Percentiles rank a stretch among this genome's conserved stretches.
phyloP scores from a whole-genome alignment of 306 rosid species.

The Rosa multiflora region DNA sequence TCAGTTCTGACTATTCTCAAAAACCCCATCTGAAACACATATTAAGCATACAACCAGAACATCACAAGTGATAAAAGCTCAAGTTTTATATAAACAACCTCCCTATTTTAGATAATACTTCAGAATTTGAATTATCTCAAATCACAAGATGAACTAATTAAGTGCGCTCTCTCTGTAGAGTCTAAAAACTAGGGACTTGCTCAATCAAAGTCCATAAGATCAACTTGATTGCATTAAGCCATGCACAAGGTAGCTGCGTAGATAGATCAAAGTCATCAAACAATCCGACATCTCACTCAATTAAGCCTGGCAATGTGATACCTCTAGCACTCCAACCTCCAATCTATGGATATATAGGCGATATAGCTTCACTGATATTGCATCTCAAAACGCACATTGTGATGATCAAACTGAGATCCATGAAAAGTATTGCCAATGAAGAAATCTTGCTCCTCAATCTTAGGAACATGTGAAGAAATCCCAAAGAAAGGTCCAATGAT shows the following conservation, averaged over 20 bases:
- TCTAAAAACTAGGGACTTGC: constrained; percentile 45
- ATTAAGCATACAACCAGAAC: constrained; percentile 35
- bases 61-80: constrained; percentile 40
- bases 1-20: constrained; percentile 25
- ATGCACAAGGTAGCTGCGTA: constrained; percentile 20
- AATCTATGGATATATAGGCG: not conserved
- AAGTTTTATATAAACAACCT: constrained; percentile 27
- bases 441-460: constrained; percentile 50
- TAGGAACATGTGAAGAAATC: constrained; percentile 51
- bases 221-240: constrained; percentile 43
- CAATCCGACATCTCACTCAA: constrained; percentile 39
- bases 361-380: constrained; percentile 45
- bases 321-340: constrained; percentile 23
- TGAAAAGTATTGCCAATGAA: constrained; percentile 41
- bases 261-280: constrained; percentile 2
- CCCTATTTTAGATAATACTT: constrained; percentile 27
- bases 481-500: constrained; percentile 46
- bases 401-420: constrained; percentile 52
- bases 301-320: constrained; percentile 18
- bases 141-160: constrained; percentile 34
- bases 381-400: constrained; percentile 52
- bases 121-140: constrained; percentile 29
- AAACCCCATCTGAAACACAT: constrained; percentile 10
- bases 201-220: constrained; percentile 29
- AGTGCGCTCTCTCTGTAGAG: constrained; percentile 27